Conservation (phyloP, 2,329 filamentous ascomycete species). For the Botrytis galanthina region DNA sequence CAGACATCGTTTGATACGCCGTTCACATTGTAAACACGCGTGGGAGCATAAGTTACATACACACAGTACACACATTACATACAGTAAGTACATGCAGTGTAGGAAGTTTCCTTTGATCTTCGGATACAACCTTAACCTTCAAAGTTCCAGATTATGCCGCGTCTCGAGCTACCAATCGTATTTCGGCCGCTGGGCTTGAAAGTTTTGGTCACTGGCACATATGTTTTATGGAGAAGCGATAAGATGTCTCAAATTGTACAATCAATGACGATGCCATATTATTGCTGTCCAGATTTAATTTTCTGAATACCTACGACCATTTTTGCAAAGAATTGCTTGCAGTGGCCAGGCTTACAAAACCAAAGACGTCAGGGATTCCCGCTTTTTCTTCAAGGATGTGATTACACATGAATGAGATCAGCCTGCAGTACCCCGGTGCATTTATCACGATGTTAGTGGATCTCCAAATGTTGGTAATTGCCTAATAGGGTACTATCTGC, state of each 20-base stretch:
- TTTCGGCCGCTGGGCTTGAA: neutral
- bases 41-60: neutral
- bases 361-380: constrained; percentile 3
- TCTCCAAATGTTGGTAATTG: neutral
- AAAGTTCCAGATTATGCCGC: constrained; percentile 17
- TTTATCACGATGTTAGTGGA: constrained; percentile 13
- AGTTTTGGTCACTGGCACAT: constrained; percentile 14
- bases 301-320: neutral
- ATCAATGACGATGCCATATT: constrained; percentile 10
- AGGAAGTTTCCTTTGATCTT: constrained; percentile 12
- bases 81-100: neutral
- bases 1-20: neutral
- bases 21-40: neutral
- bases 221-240: constrained; percentile 5
- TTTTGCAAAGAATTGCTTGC: neutral
- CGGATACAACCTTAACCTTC: constrained; percentile 3
- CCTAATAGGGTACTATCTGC: constrained; percentile 19
- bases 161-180: constrained; percentile 15
- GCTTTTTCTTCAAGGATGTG: constrained; percentile 12
- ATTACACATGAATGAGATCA: constrained; percentile 14
- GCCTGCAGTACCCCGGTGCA: constrained; percentile 17
- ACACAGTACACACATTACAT: neutral
- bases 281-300: neutral
- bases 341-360: neutral
- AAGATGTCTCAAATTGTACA: constrained; percentile 7